Percentiles rank a stretch among this genome's conserved stretches.
Conservation (phyloP, 2,329 filamentous ascomycete species). For the Plenodomus tracheiphilus region DNA sequence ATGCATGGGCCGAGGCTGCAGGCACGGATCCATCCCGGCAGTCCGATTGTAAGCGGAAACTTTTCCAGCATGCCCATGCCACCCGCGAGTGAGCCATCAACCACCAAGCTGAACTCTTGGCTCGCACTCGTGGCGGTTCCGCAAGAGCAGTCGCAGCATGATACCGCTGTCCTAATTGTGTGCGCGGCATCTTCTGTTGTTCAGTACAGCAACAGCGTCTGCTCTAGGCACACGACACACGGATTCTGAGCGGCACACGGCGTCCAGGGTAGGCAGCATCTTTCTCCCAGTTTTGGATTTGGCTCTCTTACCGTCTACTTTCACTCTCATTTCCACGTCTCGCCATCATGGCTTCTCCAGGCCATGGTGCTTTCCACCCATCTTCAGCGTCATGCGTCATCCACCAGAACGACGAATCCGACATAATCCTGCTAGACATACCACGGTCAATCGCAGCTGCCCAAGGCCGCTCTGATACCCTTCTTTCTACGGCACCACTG, state of each 20-base stretch:
- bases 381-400: constrained; percentile 46
- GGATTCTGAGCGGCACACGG: too few species aligned
- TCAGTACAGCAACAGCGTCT: background rate
- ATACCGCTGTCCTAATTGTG: background rate
- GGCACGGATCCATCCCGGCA: background rate
- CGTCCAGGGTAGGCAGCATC: background rate
- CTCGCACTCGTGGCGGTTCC: too few species aligned
- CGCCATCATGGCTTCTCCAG: constrained; percentile 7
- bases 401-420: constrained; percentile 55
- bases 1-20: constrained; percentile 1
- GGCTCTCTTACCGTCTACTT: background rate
- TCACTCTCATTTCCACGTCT: background rate
- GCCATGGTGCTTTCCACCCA: background rate
- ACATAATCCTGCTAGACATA: constrained; percentile 67
- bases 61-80: background rate
- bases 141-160: background rate
- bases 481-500: constrained; percentile 52
- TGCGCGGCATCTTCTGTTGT: background rate
- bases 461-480: constrained; percentile 57
- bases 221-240: background rate
- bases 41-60: background rate
- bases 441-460: constrained; percentile 69
- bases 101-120: too few species aligned
- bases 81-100: too few species aligned
- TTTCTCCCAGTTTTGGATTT: background rate